These are phyloP conservation scores for Neocatenulostroma microsporum DNA, from an alignment of 2,329 filamentous ascomycete species.

Conservation along the genomic window DNA sequence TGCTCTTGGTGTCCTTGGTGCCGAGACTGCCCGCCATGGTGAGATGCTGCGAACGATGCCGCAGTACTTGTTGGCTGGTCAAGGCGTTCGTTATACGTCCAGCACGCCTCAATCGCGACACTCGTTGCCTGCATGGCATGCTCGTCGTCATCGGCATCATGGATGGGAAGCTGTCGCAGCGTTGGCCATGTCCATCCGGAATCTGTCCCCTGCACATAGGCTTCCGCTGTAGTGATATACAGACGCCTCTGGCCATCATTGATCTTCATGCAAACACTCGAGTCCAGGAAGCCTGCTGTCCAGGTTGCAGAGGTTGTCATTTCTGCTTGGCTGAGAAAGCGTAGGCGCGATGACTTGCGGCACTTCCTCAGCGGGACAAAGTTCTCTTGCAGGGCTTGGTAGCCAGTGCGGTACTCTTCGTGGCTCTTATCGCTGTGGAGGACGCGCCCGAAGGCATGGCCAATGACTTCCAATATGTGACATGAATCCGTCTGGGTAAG, in stretches of 20 bases:
- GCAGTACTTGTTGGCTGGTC: constrained; percentile 49
- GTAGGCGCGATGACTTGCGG: constrained; percentile 63
- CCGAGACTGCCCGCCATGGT: not conserved
- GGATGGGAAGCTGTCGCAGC: constrained; percentile 52
- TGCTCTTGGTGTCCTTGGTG: no score
- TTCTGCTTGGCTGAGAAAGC: constrained; percentile 62
- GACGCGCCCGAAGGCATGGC: constrained; percentile 52
- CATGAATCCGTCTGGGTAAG: constrained; percentile 57
- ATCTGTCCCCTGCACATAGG: constrained; percentile 59
- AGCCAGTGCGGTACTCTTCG: no score
- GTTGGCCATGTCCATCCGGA: constrained; percentile 65
- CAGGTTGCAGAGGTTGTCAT: constrained; percentile 66
- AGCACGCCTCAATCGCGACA: constrained; percentile 41
- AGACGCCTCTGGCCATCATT: constrained; percentile 54
- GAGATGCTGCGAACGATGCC: constrained; percentile 38
- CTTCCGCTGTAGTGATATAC: constrained; percentile 67
- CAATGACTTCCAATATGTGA: constrained; percentile 59
- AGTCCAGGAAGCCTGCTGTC: constrained; percentile 62
- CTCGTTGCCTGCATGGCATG: constrained; percentile 50
- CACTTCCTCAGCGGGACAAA: constrained; percentile 74
- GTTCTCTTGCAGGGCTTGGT: constrained; percentile 55
- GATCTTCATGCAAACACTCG: constrained; percentile 65
- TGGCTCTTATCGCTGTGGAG: constrained; percentile 27
- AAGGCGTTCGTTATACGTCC: constrained; percentile 58
- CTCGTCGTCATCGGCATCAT: constrained; percentile 44